Conservation (phyloP, 2,329 filamentous ascomycete species). For the Beauveria rudraprayagi region DNA sequence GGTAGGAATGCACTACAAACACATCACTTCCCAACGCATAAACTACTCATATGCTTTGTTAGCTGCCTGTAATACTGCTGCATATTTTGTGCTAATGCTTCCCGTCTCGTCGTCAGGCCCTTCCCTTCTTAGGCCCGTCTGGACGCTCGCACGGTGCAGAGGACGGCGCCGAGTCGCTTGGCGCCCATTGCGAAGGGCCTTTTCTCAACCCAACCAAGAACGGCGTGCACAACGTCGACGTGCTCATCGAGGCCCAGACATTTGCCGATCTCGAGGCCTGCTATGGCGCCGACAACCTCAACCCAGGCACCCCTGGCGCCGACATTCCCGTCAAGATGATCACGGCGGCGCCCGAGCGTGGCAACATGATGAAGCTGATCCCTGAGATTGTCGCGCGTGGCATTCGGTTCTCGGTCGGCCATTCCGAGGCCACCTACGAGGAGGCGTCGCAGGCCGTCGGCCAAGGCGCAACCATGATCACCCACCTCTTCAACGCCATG, state of each 20-base stretch:
- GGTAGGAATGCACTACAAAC: constrained; percentile 30
- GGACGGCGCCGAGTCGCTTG: constrained; percentile 77
- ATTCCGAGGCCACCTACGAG: constrained; percentile 82
- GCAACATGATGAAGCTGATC: constrained; percentile 61
- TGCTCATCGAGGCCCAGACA: constrained; percentile 56
- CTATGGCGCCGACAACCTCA: constrained; percentile 66
- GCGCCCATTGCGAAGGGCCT: constrained; percentile 85
- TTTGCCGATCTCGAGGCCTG: constrained; percentile 60
- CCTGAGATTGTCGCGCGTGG: constrained; percentile 54
- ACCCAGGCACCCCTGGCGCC: constrained; percentile 24
- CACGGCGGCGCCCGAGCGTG: constrained; percentile 77
- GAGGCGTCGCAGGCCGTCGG: constrained; percentile 63
- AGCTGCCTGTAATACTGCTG: neutral
- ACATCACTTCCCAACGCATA: neutral
- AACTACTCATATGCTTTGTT: neutral
- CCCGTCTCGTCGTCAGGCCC: constrained; percentile 36
- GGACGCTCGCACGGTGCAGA: constrained; percentile 48
- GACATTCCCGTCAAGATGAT: constrained; percentile 62
- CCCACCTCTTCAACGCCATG: constrained; percentile 93
- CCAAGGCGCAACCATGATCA: constrained; percentile 81
- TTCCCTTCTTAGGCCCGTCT: constrained; percentile 71
- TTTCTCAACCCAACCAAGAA: constrained; percentile 80
- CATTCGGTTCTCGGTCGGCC: constrained; percentile 74
- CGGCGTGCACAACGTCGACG: constrained; percentile 71
- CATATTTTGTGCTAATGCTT: neutral